Evolutionary conservation across 768 basidiomycete species (phyloP).

Genomic region (Podaxis carcinomalis): DNA sequence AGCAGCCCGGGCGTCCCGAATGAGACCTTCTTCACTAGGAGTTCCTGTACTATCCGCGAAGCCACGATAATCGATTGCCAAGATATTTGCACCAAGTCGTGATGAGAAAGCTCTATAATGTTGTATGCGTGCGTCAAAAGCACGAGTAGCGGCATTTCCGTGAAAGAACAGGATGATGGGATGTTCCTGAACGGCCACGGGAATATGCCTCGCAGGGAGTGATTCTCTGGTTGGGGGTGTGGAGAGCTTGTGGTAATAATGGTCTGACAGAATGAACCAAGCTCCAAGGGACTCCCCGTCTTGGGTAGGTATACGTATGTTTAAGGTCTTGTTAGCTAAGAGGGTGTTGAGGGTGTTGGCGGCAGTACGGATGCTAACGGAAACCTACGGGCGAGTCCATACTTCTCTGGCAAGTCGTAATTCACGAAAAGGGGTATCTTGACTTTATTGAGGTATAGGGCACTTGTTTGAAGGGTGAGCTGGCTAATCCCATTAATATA

Average conservation of each 20-base stretch:
- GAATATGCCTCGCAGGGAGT: conserved; percentile 39
- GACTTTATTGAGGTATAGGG: conserved; percentile 60
- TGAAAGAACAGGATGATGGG: conserved; percentile 92
- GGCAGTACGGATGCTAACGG: conserved; percentile 7
- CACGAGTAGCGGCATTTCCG: conserved; percentile 84
- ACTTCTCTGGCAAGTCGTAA: conserved; percentile 67
- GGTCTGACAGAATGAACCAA: conserved; percentile 77
- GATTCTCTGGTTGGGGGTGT: conserved; percentile 31
- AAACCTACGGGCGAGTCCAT: conserved; percentile 73
- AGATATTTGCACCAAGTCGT: conserved; percentile 66
- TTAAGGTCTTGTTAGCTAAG: conserved; percentile 72
- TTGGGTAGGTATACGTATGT: conserved; percentile 62
- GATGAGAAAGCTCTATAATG: conserved; percentile 65
- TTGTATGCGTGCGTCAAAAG: conserved; percentile 59
- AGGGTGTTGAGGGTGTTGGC: neutral
- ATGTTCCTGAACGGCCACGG: conserved; percentile 45
- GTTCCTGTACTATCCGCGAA: conserved; percentile 82
- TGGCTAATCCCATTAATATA: neutral
- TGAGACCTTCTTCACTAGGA: conserved; percentile 74
- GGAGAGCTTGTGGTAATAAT: conserved; percentile 50
- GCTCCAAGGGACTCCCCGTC: conserved; percentile 83
- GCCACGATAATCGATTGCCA: conserved; percentile 89
- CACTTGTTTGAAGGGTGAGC: conserved; percentile 20
- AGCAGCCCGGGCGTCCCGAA: conserved; percentile 68
- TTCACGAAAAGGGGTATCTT: conserved; percentile 58